Base-by-base conservation (phyloP, 1,284 basidiomycete genomes). In the Heterobasidion annosum region DNA sequence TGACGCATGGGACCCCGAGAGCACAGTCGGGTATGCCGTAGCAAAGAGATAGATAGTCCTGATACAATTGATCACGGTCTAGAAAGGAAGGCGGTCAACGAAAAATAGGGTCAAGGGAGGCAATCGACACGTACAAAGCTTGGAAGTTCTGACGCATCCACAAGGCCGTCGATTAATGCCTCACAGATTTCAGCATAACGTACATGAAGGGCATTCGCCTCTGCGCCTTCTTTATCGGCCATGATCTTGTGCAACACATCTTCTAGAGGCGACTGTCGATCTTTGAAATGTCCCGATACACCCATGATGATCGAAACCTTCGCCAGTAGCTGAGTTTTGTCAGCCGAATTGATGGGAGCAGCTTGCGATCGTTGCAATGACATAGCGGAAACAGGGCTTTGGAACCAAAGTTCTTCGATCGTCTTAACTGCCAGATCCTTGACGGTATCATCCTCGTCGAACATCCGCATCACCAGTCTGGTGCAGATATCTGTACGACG, bases 361-460 rank as follows among this genome's bases (percentile, higher is more conserved):
- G 57, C 56, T 0, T 67, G 59, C 35, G 54, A 65, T 68, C 73
- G 55, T 8, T 68, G 64, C 56, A 76, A 77, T 37, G 66, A 57
- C 42, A 70, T 58, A 8, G 67, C 65, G 40, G 64, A 57, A 6
- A 63, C 25, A 2, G 46, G n/a, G 10, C 63, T 68, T 34, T 76
- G 73, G 65, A 97, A 96, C 88, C 95, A 93, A 8, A 98, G 72
- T 57, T 98, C 93, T 58, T 93, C 88, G 43, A 98, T 70, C 0
- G 91, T 86, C 64, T 91, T 92, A 59, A 91, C 74, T 0, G 96
- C 93, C 8, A 98, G 77, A 54, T 97, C 93, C 75, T 91, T 94
- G 61, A 99, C 88, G 0, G 83, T 82, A 52, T 94, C 92, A 65
- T 99, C 97, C 65, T 97, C 93, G 63, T 99, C 97, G 46, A 88